Percentiles rank a stretch among this genome's conserved stretches.
Evolutionary conservation across 768 basidiomycete genomes (phyloP).

Genomic region (Mycena epipterygia): DNA sequence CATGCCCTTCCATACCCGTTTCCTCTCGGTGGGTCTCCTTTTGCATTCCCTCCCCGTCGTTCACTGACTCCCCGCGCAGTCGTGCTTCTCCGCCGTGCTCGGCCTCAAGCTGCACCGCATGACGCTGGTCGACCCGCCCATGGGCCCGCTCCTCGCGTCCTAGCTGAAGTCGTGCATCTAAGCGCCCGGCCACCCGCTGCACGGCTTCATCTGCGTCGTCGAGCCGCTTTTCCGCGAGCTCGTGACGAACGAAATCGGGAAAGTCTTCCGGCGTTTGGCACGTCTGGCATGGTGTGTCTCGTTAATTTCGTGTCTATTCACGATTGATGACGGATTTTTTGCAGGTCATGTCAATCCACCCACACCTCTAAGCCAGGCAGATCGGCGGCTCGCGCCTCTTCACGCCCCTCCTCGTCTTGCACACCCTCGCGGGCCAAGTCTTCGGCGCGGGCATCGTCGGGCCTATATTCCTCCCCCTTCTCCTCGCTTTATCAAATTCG

Average conservation of each 20-base stretch:
- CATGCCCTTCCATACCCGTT: too few species aligned
- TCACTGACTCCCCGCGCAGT: too few species aligned
- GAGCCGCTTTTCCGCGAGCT: constrained; percentile 30
- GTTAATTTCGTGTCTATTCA: too few species aligned
- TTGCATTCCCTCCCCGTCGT: too few species aligned
- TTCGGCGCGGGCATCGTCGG: constrained; percentile 23
- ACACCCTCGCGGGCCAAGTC: background rate
- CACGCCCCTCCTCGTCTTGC: background rate
- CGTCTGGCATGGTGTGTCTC: constrained; percentile 9
- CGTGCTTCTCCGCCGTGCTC: constrained; percentile 1
- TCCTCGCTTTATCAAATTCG: constrained; percentile 7
- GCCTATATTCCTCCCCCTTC: constrained; percentile 10
- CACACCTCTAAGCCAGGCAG: constrained; percentile 7
- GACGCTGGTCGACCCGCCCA: constrained; percentile 16
- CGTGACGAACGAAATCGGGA: constrained; percentile 24
- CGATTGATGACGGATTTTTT: background rate
- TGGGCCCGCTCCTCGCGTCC: constrained; percentile 7
- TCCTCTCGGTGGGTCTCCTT: too few species aligned
- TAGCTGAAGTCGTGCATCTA: constrained; percentile 20
- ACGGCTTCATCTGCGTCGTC: constrained; percentile 21
- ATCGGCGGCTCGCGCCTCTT: constrained; percentile 3
- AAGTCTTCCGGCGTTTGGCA: constrained; percentile 18
- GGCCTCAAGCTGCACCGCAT: constrained; percentile 18
- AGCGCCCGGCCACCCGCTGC: constrained; percentile 1
- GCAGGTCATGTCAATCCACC: constrained; percentile 26